Percentiles rank a stretch among this genome's conserved stretches.
Conservation (phyloP, 495 filamentous ascomycete genomes). For the Hypoxylon intermedium region DNA sequence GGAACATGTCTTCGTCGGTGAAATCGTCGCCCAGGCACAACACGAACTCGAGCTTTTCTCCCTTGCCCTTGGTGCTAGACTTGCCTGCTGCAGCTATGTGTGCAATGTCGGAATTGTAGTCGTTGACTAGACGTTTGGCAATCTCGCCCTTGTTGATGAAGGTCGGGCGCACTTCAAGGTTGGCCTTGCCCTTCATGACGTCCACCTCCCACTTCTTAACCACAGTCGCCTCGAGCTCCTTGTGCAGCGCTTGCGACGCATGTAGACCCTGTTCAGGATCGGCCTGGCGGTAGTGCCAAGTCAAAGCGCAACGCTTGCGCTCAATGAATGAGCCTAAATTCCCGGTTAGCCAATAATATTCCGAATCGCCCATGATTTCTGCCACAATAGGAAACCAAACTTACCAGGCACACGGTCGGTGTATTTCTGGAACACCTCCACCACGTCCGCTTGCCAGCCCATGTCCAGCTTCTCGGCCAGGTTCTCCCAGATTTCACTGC, state of each 20-base stretch:
- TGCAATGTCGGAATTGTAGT: constrained; percentile 59
- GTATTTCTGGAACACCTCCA: constrained; percentile 81
- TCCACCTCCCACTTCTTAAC: constrained; percentile 83
- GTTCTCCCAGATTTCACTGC: constrained; percentile 79
- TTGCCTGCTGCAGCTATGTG: constrained; percentile 22
- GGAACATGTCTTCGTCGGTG: constrained; percentile 92
- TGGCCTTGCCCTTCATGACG: constrained; percentile 94
- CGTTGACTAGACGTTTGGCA: constrained; percentile 74
- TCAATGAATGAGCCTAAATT: constrained; percentile 81
- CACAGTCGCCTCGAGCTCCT: constrained; percentile 75
- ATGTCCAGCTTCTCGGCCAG: constrained; percentile 82
- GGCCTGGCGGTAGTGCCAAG: constrained; percentile 94
- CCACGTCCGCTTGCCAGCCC: constrained; percentile 83
- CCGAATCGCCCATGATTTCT: neutral
- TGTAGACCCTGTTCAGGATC: constrained; percentile 82
- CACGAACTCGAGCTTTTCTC: constrained; percentile 73
- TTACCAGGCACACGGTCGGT: constrained; percentile 81
- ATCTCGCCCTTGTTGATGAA: constrained; percentile 98
- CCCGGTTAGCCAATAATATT: constrained; percentile 36
- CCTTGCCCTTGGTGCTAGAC: neutral
- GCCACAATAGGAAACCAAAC: constrained; percentile 14
- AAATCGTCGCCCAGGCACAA: constrained; percentile 93
- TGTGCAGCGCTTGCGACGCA: constrained; percentile 77
- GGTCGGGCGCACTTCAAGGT: constrained; percentile 92
- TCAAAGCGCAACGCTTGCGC: constrained; percentile 86